Percentiles rank a stretch among this genome's conserved stretches.
phyloP scores from a whole-genome alignment of 1,139 yeast species.

The Taphrina betulina region DNA sequence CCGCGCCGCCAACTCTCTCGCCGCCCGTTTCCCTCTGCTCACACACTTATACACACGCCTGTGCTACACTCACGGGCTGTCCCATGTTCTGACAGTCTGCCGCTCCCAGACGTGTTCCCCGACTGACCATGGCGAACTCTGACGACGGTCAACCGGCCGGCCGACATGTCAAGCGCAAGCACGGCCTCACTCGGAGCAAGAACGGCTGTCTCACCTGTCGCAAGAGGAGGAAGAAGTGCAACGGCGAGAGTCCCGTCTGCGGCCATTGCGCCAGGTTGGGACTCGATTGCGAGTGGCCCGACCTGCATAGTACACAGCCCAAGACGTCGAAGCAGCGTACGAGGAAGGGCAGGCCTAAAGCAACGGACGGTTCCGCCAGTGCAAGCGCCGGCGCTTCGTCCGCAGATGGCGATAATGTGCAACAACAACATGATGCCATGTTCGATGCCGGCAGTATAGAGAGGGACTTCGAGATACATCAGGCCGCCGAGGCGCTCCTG shows the following conservation, averaged over 20 bases:
- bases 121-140: not conserved
- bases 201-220: conserved; percentile 1
- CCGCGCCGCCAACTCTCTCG: too few species aligned
- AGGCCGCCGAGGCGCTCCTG: not conserved
- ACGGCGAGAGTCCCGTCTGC: not conserved
- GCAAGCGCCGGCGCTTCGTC: not conserved
- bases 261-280: not conserved
- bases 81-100: too few species aligned
- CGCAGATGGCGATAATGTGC: not conserved
- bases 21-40: too few species aligned
- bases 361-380: not conserved
- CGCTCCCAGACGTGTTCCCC: too few species aligned
- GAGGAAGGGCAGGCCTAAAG: not conserved
- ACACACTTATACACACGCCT: too few species aligned
- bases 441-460: not conserved
- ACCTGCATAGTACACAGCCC: not conserved
- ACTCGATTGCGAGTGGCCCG: not conserved
- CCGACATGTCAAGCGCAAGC: not conserved
- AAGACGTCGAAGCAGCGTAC: not conserved
- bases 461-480: not conserved
- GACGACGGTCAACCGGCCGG: not conserved
- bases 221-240: conserved; percentile 1
- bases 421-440: not conserved
- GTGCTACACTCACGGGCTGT: too few species aligned
- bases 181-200: conserved; percentile 1